Conservation (phyloP, 2,329 filamentous ascomycete species). For the Pestalotiopsis sp. region DNA sequence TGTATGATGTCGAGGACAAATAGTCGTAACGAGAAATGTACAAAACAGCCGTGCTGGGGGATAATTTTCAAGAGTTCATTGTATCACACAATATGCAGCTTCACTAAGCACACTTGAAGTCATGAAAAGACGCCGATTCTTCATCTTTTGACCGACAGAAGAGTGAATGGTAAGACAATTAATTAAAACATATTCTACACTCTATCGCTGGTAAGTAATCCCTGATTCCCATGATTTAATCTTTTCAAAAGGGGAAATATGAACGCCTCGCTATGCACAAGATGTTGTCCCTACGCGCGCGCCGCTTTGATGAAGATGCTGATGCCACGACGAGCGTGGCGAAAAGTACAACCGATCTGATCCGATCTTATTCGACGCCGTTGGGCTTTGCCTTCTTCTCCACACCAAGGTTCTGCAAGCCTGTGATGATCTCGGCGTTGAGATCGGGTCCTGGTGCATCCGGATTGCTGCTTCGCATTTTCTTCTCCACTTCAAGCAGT, state of each 20-base stretch:
- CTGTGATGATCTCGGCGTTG: slow-evolving; percentile 61
- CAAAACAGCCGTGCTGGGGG: background rate
- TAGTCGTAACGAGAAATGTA: background rate
- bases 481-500: slow-evolving; percentile 10
- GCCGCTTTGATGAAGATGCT: background rate
- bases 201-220: background rate
- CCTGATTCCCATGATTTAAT: background rate
- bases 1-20: no score
- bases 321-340: background rate
- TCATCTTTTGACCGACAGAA: background rate
- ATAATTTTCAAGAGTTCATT: background rate
- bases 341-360: background rate
- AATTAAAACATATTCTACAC: background rate
- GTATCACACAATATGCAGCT: no score
- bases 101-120: no score
- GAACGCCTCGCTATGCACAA: slow-evolving; percentile 11
- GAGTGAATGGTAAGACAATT: background rate
- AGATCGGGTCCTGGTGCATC: slow-evolving; percentile 44
- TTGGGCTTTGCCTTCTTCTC: slow-evolving; percentile 32
- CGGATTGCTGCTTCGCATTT: slow-evolving; percentile 15
- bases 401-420: slow-evolving; percentile 55
- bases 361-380: background rate
- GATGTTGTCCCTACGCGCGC: background rate
- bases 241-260: background rate
- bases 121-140: no score